Percentiles rank a stretch among this genome's conserved stretches.
Evolutionary conservation across 2,329 filamentous ascomycete genomes (phyloP).

Genomic region (Diaporthe ilicicola): DNA sequence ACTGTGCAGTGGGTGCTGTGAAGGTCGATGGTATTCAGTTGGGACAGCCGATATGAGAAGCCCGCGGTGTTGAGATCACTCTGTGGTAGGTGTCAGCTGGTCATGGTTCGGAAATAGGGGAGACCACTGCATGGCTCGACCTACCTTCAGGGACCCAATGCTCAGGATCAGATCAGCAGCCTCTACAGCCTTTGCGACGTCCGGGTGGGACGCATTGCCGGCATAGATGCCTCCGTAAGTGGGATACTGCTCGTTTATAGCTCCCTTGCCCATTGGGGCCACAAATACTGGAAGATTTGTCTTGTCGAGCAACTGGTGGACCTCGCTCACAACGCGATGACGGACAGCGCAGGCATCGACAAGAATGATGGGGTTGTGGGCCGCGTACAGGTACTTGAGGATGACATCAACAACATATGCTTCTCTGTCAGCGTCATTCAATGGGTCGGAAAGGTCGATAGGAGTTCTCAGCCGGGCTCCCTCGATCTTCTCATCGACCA

Average conservation of each 20-base stretch:
- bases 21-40: slow-evolving; percentile 82
- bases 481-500: slow-evolving; percentile 79
- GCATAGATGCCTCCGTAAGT: slow-evolving; percentile 87
- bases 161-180: slow-evolving; percentile 75
- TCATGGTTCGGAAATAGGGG: neutral
- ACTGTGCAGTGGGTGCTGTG: slow-evolving; percentile 79
- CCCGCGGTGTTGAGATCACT: slow-evolving; percentile 85
- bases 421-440: slow-evolving; percentile 76
- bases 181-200: slow-evolving; percentile 71
- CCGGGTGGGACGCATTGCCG: slow-evolving; percentile 75
- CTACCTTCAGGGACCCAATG: slow-evolving; percentile 69
- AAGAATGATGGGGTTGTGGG: slow-evolving; percentile 79
- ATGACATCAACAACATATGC: slow-evolving; percentile 85
- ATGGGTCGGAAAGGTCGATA: slow-evolving; percentile 70
- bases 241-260: slow-evolving; percentile 78
- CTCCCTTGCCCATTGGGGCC: slow-evolving; percentile 90
- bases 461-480: slow-evolving; percentile 74
- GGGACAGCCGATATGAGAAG: slow-evolving; percentile 81
- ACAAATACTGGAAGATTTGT: slow-evolving; percentile 83
- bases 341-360: slow-evolving; percentile 86
- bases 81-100: slow-evolving; percentile 44
- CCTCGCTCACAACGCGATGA: slow-evolving; percentile 76
- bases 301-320: slow-evolving; percentile 76
- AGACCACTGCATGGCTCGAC: neutral
- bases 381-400: slow-evolving; percentile 74